phyloP scores from a whole-genome alignment of 331 rosid species.

The Ulmus americana region DNA sequence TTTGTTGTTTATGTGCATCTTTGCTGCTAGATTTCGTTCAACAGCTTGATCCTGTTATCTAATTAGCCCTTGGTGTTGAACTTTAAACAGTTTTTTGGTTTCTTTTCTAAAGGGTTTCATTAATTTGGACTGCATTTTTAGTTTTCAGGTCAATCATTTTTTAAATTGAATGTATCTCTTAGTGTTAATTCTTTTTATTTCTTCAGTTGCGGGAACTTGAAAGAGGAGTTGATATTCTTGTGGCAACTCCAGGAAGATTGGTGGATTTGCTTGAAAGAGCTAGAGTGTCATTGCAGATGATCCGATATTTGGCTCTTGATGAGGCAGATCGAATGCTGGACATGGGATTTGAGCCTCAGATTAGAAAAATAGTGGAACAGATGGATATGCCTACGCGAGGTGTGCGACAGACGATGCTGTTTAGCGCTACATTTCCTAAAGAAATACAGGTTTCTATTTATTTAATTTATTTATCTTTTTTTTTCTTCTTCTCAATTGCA shows the following conservation, averaged over 20 bases:
- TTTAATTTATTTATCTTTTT: constrained; percentile 1
- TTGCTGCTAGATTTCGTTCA: too few species aligned
- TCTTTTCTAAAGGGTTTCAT: too few species aligned
- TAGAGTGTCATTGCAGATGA: constrained; percentile 67
- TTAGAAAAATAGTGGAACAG: constrained; percentile 74
- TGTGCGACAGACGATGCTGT: constrained; percentile 67
- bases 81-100: too few species aligned
- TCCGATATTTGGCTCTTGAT: constrained; percentile 69
- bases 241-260: constrained; percentile 88
- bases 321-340: constrained; percentile 95
- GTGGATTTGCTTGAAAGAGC: constrained; percentile 82
- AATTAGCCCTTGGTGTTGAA: too few species aligned
- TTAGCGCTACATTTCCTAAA: constrained; percentile 82
- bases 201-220: constrained; percentile 71
- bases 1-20: too few species aligned
- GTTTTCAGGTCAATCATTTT: not conserved
- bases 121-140: too few species aligned
- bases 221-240: constrained; percentile 86
- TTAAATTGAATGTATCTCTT: constrained; percentile 21
- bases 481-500: constrained; percentile 9
- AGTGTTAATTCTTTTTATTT: constrained; percentile 13
- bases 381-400: constrained; percentile 87
- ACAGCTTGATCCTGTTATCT: too few species aligned
- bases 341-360: constrained; percentile 96
- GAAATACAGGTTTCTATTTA: constrained; percentile 62